A percentile compares a stretch with the other conserved stretches of the same genome.
Evolutionary conservation across 345 rosid genomes (phyloP).

Genomic region (Theobroma cacao): DNA sequence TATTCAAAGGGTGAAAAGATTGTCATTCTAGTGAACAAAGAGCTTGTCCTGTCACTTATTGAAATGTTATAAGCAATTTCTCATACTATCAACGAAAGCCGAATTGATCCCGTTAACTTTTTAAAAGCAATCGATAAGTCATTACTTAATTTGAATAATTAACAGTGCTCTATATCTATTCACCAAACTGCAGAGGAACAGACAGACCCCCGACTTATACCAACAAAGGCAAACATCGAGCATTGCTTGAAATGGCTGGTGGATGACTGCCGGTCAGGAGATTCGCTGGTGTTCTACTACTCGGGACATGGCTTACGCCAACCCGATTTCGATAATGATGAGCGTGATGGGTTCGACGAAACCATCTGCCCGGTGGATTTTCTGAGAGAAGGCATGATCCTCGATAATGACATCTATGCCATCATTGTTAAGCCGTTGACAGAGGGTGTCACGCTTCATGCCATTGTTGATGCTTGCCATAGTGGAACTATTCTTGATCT

Average conservation of each 20-base stretch:
- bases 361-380: constrained; percentile 60
- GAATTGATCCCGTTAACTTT: neutral
- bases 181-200: constrained; percentile 43
- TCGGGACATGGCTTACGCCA: constrained; percentile 57
- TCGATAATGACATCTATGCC: constrained; percentile 42
- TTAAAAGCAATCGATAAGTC: no score
- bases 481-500: constrained; percentile 70
- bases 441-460: constrained; percentile 50
- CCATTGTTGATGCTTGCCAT: constrained; percentile 64
- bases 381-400: constrained; percentile 39
- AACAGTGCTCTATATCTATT: no score
- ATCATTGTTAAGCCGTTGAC: constrained; percentile 44
- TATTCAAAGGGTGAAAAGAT: neutral
- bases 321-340: constrained; percentile 40
- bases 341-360: constrained; percentile 58
- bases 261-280: constrained; percentile 29
- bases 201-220: constrained; percentile 16
- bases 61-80: neutral
- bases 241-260: constrained; percentile 47
- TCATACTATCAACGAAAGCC: neutral
- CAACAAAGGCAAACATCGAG: constrained; percentile 49
- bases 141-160: no score
- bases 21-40: neutral
- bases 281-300: constrained; percentile 53
- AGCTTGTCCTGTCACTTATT: neutral